These are phyloP conservation scores for Globisporangium radiosum DNA, from an alignment of 352 stramenopile genomes.

Conservation along the genomic window DNA sequence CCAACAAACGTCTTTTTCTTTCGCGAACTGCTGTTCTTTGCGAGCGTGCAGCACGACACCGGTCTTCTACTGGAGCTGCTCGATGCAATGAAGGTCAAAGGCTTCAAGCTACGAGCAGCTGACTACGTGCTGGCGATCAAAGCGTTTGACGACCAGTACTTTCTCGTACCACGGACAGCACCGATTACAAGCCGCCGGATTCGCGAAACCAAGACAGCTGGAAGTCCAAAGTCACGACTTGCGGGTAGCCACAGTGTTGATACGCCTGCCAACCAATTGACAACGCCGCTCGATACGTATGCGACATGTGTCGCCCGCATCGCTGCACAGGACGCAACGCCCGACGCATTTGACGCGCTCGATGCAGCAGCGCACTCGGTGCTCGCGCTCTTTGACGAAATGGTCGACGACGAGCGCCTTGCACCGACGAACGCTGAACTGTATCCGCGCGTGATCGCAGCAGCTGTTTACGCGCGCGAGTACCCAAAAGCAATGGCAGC, in stretches of 20 bases:
- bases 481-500: conserved; percentile 37
- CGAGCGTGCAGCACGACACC: conserved; percentile 21
- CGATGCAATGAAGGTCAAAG: conserved; percentile 64
- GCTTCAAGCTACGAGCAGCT: conserved; percentile 43
- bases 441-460: conserved; percentile 47
- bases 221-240: conserved; percentile 7
- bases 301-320: conserved; percentile 34
- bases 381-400: conserved; percentile 54
- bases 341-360: conserved; percentile 33
- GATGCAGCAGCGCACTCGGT: conserved; percentile 26
- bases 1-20: conserved; percentile 63
- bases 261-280: conserved; percentile 6
- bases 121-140: conserved; percentile 51
- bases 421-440: conserved; percentile 20
- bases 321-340: conserved; percentile 30
- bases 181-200: neutral
- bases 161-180: conserved; percentile 10
- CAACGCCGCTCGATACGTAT: conserved; percentile 37
- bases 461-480: conserved; percentile 43
- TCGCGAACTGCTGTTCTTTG: conserved; percentile 41
- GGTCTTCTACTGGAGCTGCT: conserved; percentile 30
- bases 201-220: no score
- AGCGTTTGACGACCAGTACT: conserved; percentile 44
- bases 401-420: conserved; percentile 45
- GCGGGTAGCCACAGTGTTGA: conserved; percentile 5